Conservation (phyloP, 345 rosid species). For the Gossypium stocksii region DNA sequence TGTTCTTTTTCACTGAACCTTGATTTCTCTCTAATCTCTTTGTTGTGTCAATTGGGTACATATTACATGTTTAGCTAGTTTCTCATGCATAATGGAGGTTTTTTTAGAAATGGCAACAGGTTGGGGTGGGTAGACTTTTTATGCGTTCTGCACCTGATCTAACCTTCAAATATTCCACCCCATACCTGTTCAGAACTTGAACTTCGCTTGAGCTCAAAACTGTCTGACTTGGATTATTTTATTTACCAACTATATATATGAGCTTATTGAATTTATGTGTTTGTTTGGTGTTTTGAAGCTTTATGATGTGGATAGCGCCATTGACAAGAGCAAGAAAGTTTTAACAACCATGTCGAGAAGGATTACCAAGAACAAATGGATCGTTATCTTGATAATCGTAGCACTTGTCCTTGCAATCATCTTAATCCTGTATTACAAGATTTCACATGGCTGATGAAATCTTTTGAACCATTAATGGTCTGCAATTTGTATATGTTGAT, state of each 20-base stretch:
- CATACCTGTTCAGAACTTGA: neutral
- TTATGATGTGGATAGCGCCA: constrained; percentile 78
- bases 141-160: neutral
- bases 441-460: constrained; percentile 31
- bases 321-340: constrained; percentile 81
- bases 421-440: constrained; percentile 61
- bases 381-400: constrained; percentile 43
- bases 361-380: constrained; percentile 83
- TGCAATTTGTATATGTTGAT: constrained; percentile 20
- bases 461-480: constrained; percentile 1
- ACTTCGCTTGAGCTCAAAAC: neutral
- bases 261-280: neutral
- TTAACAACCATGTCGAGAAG: constrained; percentile 66
- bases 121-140: neutral
- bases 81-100: no score
- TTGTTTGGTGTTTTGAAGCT: constrained; percentile 34
- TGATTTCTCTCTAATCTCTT: neutral
- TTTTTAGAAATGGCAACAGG: neutral
- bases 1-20: neutral
- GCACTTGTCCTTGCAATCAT: constrained; percentile 65
- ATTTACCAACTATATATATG: neutral
- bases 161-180: neutral
- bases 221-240: neutral
- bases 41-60: neutral
- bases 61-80: neutral